Evolutionary conservation across 2,329 filamentous ascomycete species (phyloP).

Genomic region (Penicillium fuscoglaucum): DNA sequence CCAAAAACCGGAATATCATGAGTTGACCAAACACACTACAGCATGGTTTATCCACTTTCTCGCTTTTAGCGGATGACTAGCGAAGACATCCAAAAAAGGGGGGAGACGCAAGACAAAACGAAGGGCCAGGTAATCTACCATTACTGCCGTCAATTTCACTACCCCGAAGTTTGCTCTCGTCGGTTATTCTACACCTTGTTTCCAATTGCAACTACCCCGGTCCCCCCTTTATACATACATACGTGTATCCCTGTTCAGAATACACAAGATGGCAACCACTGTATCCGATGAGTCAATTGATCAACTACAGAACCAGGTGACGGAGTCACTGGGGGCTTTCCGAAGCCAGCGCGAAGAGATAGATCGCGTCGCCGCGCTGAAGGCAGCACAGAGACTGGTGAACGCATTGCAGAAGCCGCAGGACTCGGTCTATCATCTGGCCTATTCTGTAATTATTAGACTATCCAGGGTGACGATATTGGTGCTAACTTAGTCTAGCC

Average conservation of each 20-base stretch:
- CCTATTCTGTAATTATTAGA: not conserved
- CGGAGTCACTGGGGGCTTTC: not conserved
- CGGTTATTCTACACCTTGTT: not conserved
- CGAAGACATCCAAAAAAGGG: not conserved
- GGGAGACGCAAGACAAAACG: not conserved
- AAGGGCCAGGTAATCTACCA: not conserved
- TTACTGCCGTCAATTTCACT: not conserved
- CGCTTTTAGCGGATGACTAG: not conserved
- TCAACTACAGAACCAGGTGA: not conserved
- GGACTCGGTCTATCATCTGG: not conserved
- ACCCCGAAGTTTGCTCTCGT: not conserved
- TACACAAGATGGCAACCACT: not conserved
- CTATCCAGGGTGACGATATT: too few relatives aligned
- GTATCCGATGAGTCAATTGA: not conserved
- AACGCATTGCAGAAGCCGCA: not conserved
- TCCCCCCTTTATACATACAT: not conserved
- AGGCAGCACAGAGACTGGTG: not conserved
- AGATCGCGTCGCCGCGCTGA: not conserved
- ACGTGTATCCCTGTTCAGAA: too few relatives aligned
- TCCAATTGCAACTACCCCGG: not conserved
- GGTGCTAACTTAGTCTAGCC: not conserved
- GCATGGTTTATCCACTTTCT: not conserved
- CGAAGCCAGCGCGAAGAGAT: not conserved
- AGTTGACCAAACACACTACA: not conserved
- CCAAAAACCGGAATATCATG: not conserved